Conservation (phyloP, 495 filamentous ascomycete species). For the Amphirosellinia nigrospora region DNA sequence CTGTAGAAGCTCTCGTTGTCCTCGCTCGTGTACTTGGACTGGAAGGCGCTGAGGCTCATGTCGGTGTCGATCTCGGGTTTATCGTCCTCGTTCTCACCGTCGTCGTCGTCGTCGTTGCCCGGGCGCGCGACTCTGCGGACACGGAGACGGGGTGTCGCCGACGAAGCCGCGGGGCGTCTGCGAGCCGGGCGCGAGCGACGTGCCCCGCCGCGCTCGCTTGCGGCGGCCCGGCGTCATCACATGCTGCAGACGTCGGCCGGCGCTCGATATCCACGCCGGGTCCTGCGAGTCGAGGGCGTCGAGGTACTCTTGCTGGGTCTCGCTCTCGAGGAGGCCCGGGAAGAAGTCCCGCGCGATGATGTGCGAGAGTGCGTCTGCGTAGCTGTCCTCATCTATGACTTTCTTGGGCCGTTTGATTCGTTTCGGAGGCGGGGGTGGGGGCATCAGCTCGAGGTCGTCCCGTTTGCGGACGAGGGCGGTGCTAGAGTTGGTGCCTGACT, state of each 20-base stretch:
- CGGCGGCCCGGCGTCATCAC: conserved; percentile 79
- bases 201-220: conserved; percentile 50
- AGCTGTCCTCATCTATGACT: conserved; percentile 92
- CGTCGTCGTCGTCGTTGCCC: conserved; percentile 7
- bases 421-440: conserved; percentile 85
- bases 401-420: conserved; percentile 90
- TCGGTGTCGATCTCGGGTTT: conserved; percentile 73
- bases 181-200: conserved; percentile 41
- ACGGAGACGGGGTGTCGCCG: conserved; percentile 74
- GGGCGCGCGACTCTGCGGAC: conserved; percentile 49
- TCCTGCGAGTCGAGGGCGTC: conserved; percentile 87
- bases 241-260: conserved; percentile 71
- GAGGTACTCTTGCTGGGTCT: conserved; percentile 89
- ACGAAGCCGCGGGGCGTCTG: conserved; percentile 60
- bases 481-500: conserved; percentile 30
- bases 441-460: conserved; percentile 78
- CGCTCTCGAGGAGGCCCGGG: conserved; percentile 83
- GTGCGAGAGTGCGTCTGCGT: conserved; percentile 86
- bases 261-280: conserved; percentile 82
- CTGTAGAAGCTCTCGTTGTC: conserved; percentile 97
- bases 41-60: conserved; percentile 83
- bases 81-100: conserved; percentile 26
- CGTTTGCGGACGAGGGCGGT: conserved; percentile 68
- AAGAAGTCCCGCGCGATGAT: conserved; percentile 98
- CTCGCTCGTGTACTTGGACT: conserved; percentile 92